These are phyloP conservation scores for Rutstroemia sp. DNA, from an alignment of 2,329 filamentous ascomycete genomes.

Conservation along the genomic window DNA sequence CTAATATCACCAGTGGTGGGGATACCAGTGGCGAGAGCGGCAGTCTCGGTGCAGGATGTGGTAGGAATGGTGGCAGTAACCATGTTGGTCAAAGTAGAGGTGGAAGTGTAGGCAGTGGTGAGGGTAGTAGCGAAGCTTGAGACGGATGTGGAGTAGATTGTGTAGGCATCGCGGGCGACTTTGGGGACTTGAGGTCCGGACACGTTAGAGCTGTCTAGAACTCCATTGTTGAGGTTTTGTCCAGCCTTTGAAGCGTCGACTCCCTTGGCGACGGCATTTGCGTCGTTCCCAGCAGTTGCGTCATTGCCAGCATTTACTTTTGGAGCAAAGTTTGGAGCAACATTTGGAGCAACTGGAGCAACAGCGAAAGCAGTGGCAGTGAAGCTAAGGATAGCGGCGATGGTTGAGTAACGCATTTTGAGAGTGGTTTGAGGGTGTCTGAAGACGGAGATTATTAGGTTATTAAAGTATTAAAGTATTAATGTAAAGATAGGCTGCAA, in stretches of 20 bases:
- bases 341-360: background rate
- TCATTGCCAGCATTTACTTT: too few species aligned
- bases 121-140: background rate
- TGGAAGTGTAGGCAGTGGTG: background rate
- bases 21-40: too few species aligned
- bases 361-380: background rate
- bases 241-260: too few species aligned
- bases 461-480: background rate
- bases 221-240: background rate
- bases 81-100: background rate
- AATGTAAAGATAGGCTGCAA: background rate
- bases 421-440: background rate
- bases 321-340: background rate
- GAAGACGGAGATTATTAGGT: background rate
- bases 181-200: too few species aligned
- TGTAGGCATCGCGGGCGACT: background rate
- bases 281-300: too few species aligned
- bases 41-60: too few species aligned
- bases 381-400: background rate
- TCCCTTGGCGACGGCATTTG: too few species aligned
- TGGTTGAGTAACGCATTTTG: background rate
- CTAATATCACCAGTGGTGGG: background rate
- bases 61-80: background rate
- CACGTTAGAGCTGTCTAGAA: too few species aligned
- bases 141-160: background rate